phyloP scores from a whole-genome alignment of 2,329 filamentous ascomycete genomes.

The Magnaporthiopsis incrustans region DNA sequence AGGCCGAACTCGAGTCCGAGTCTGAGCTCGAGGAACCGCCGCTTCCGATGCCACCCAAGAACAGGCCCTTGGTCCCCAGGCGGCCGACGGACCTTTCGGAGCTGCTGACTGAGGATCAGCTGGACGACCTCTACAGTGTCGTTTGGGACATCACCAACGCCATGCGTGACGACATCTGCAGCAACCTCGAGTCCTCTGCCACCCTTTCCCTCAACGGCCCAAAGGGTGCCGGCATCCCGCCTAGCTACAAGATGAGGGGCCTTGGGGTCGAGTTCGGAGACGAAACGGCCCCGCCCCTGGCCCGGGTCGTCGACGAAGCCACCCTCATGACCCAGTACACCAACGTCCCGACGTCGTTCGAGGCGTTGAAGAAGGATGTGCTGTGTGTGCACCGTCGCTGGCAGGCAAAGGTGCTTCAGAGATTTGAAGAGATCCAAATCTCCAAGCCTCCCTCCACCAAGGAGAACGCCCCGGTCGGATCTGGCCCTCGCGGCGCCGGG shows the following conservation, averaged over 20 bases:
- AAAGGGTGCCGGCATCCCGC: constrained; percentile 23
- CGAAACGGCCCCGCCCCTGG: neutral
- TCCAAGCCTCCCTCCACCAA: constrained; percentile 64
- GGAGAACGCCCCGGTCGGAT: neutral
- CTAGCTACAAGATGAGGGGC: constrained; percentile 14
- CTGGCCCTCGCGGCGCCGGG: neutral
- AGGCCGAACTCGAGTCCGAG: neutral
- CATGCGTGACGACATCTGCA: constrained; percentile 44
- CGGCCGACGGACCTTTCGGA: constrained; percentile 44
- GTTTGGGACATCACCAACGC: constrained; percentile 44
- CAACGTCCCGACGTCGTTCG: constrained; percentile 37
- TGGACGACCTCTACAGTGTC: constrained; percentile 43
- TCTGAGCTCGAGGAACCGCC: neutral
- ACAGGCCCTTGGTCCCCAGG: constrained; percentile 19
- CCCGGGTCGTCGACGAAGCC: constrained; percentile 16
- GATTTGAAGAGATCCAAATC: constrained; percentile 39
- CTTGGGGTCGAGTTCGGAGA: constrained; percentile 7
- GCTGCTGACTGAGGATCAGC: constrained; percentile 39
- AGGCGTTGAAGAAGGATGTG: constrained; percentile 60
- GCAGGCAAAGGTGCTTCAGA: constrained; percentile 33
- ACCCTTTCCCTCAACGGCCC: constrained; percentile 20
- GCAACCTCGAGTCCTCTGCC: constrained; percentile 39
- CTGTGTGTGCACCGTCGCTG: constrained; percentile 72
- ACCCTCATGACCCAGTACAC: constrained; percentile 51
- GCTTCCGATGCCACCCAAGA: constrained; percentile 1